These are phyloP conservation scores for Mucor racemosus DNA, from an alignment of 371 early-diverging fungal species.

Conservation along the genomic window DNA sequence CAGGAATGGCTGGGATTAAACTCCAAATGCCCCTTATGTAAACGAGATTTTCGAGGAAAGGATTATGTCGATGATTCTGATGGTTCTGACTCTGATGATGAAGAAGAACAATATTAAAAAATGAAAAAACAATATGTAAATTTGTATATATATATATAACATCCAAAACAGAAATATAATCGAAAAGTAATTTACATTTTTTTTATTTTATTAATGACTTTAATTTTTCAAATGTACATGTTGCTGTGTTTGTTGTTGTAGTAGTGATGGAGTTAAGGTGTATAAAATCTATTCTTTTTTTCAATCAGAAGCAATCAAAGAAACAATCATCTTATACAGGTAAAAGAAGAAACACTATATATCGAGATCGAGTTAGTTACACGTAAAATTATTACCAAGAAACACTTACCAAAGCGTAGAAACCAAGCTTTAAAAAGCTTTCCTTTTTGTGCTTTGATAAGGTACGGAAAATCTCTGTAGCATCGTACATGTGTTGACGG, in stretches of 20 bases:
- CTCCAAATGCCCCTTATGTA: slow-evolving; percentile 43
- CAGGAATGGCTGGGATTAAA: slow-evolving; percentile 41
- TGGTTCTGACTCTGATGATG: slow-evolving; percentile 10
- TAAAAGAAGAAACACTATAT: slow-evolving; percentile 84
- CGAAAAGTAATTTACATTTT: slow-evolving; percentile 3
- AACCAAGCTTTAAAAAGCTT: slow-evolving; percentile 89
- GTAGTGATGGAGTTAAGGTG: background rate
- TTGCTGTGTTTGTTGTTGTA: background rate
- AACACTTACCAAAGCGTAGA: slow-evolving; percentile 73
- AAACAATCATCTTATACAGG: slow-evolving; percentile 71
- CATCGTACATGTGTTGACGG: slow-evolving; percentile 87
- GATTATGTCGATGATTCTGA: slow-evolving; percentile 17
- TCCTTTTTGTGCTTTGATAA: slow-evolving; percentile 87
- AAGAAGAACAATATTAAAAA: slow-evolving; percentile 8
- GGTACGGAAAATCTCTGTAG: slow-evolving; percentile 94
- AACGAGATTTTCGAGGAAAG: slow-evolving; percentile 37
- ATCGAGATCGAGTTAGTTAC: background rate
- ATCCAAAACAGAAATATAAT: background rate
- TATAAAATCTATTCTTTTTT: slow-evolving; percentile 2
- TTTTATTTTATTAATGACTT: background rate
- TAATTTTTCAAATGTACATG: background rate
- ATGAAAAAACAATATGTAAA: slow-evolving; percentile 9
- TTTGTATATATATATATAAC: background rate
- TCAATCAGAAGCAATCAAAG: slow-evolving; percentile 47
- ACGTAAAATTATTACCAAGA: background rate